Conservation (phyloP, 192 early-diverging fungal genomes). For the Gryganskiella cystojenkinii region DNA sequence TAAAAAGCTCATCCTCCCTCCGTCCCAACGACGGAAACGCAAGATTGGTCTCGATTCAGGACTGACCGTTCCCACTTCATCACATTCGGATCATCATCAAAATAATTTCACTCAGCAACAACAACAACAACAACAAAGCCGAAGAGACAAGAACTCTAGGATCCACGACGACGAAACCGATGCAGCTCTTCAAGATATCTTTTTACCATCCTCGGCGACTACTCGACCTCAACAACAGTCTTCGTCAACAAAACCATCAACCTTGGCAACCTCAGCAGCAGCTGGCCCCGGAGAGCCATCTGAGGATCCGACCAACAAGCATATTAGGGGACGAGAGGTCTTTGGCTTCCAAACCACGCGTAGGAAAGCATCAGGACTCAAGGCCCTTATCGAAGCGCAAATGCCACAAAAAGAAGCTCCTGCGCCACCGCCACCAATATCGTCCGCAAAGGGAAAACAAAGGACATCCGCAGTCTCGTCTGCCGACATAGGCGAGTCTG, state of each 20-base stretch:
- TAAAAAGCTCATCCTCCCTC: not conserved
- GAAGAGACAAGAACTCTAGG: conserved; percentile 1
- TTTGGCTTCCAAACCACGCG: conserved; percentile 43
- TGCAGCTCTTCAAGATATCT: conserved; percentile 28
- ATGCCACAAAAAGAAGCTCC: not conserved
- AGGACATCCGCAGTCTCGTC: not conserved
- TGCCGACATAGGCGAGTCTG: not conserved
- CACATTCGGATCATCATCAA: not conserved
- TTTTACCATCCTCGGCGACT: conserved; percentile 7
- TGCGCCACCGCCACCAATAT: not conserved
- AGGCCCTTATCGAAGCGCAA: conserved; percentile 31
- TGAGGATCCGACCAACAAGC: not conserved
- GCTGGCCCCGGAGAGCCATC: not conserved
- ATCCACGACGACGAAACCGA: conserved; percentile 5
- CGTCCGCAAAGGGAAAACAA: not conserved
- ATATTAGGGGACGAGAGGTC: conserved; percentile 40
- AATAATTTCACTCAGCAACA: not conserved
- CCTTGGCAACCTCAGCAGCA: not conserved
- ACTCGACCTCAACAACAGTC: not conserved
- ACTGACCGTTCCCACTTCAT: conserved; percentile 17
- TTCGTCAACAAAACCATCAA: not conserved
- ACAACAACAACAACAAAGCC: conserved; percentile 1
- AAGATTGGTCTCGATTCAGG: conserved; percentile 22
- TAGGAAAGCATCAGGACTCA: conserved; percentile 23
- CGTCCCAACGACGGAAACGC: not conserved